Conservation (phyloP, 208 protist genomes). For the Strigomonas culicis region DNA sequence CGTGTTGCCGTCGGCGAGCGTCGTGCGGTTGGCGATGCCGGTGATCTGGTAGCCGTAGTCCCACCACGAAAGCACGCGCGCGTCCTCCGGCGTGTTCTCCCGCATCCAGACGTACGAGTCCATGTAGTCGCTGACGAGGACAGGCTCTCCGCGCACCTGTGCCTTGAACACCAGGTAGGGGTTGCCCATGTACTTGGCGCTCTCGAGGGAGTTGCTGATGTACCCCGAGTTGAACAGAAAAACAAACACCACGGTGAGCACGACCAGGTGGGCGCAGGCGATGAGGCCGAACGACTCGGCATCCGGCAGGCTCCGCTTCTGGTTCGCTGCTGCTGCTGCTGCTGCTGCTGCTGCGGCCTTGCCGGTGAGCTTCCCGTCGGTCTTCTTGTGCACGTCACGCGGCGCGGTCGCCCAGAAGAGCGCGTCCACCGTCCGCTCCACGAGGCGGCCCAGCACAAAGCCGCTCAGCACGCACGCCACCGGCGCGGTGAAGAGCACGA, state of each 20-base stretch:
- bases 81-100: constrained; percentile 92
- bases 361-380: not conserved
- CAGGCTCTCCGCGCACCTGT: constrained; percentile 17
- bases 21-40: constrained; percentile 95
- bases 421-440: constrained; percentile 14
- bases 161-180: constrained; percentile 29
- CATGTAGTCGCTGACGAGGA: constrained; percentile 96
- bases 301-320: not conserved
- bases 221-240: constrained; percentile 4
- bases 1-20: constrained; percentile 98
- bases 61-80: constrained; percentile 97
- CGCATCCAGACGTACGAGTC: constrained; percentile 96
- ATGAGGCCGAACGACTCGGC: not conserved
- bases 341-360: not conserved
- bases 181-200: constrained; percentile 12
- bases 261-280: not conserved
- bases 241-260: not conserved
- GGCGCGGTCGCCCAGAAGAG: not conserved
- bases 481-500: constrained; percentile 53
- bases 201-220: constrained; percentile 4
- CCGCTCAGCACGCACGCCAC: constrained; percentile 28
- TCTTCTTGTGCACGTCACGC: not conserved
- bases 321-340: not conserved
- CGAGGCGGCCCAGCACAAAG: constrained; percentile 17
- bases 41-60: constrained; percentile 99